phyloP scores from a whole-genome alignment of 495 filamentous ascomycete genomes.

The Penicillium daleae region DNA sequence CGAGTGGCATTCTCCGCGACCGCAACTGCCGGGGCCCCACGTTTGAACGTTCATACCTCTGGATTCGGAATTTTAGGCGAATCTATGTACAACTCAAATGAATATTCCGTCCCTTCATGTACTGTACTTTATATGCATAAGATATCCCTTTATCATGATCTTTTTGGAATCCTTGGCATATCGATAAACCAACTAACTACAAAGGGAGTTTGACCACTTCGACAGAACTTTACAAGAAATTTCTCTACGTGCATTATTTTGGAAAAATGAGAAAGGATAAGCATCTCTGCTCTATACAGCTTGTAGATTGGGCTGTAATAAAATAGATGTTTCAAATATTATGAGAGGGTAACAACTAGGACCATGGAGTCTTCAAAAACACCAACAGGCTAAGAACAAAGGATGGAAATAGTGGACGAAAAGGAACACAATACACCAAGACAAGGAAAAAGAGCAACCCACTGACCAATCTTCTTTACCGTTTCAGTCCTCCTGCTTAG shows the following conservation, averaged over 20 bases:
- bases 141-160: no score
- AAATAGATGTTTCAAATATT: neutral
- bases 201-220: neutral
- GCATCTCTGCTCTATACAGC: neutral
- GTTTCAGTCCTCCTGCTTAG: neutral
- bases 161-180: neutral
- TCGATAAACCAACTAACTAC: neutral
- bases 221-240: neutral
- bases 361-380: neutral
- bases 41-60: neutral
- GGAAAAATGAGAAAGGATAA: neutral
- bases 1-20: conserved; percentile 10
- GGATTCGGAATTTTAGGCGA: neutral
- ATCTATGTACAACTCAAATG: neutral
- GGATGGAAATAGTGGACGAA: neutral
- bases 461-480: neutral
- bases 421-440: neutral
- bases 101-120: neutral
- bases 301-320: neutral
- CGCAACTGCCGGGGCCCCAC: conserved; percentile 19
- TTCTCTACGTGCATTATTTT: neutral
- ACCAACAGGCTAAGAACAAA: neutral
- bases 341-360: neutral
- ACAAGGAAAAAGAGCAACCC: neutral
- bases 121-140: neutral